Evolutionary conservation across 805 yeast species (phyloP).

Genomic region (Suhomyces kilbournensis): DNA sequence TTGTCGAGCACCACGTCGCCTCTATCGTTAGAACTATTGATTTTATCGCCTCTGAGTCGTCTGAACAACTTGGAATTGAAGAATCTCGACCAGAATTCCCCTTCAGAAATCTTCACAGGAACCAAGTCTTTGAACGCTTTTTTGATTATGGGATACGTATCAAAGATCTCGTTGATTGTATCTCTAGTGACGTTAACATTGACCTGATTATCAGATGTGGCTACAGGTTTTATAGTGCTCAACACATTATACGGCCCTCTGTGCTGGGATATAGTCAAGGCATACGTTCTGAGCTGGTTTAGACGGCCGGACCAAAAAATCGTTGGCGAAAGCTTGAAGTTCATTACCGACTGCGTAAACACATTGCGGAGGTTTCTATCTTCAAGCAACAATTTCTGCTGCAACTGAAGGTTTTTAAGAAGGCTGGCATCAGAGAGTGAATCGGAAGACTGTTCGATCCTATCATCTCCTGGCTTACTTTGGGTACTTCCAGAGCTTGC

Average conservation of each 20-base stretch:
- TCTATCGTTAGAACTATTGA: constrained; percentile 64
- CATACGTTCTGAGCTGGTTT: constrained; percentile 78
- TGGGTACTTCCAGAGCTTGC: constrained; percentile 2
- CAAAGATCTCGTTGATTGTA: constrained; percentile 83
- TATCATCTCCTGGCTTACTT: no score
- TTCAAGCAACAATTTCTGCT: constrained; percentile 70
- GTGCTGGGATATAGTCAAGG: constrained; percentile 78
- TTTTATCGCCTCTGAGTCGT: constrained; percentile 83
- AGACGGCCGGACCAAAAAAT: constrained; percentile 87
- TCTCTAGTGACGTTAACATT: constrained; percentile 91
- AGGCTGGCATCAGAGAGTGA: constrained; percentile 45
- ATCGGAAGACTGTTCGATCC: constrained; percentile 8
- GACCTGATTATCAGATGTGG: constrained; percentile 88
- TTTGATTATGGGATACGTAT: constrained; percentile 87
- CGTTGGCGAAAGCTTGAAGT: constrained; percentile 67
- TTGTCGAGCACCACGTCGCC: constrained; percentile 85
- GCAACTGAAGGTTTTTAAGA: constrained; percentile 69
- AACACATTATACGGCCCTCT: constrained; percentile 92
- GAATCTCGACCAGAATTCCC: constrained; percentile 94
- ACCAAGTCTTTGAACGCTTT: constrained; percentile 88
- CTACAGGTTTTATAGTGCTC: constrained; percentile 90
- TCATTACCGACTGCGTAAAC: constrained; percentile 85
- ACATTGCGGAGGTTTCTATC: constrained; percentile 67
- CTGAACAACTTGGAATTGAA: constrained; percentile 88
- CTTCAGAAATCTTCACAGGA: constrained; percentile 75